Base-by-base conservation (phyloP, 106 monocot species). In the Dendrobium huoshanense region DNA sequence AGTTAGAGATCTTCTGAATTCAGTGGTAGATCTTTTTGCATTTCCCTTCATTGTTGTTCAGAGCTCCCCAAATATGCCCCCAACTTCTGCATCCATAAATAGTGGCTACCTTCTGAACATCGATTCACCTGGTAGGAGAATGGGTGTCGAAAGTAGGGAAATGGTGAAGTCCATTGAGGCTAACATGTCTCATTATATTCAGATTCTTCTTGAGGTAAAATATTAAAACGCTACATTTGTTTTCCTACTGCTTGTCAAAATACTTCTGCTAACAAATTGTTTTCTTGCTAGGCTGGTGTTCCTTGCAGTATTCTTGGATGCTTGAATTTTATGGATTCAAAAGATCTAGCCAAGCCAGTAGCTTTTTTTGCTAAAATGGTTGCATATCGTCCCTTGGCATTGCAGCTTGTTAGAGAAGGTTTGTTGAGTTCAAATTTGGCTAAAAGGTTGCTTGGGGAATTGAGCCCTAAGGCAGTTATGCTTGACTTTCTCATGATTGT, bases 321-420 rank as follows among this genome's bases (percentile, higher is more conserved):
- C 65, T 59, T 95, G 67, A 88, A 95, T 58, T 77, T 84, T 81
- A 75, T 95, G 81, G 88, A 90, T 74, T 67, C 81, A 65, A 88
- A 88, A 76, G 85, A 91, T 85, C 45, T 89, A 20, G 85, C 81
- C 43, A 91, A 87, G 78, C 91, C 95, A 7, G 79, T 92, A 73
- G 99, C 99, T 73, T 84, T 99, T 80, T 47, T 93, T 73, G 99
- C 99, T 13, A 95, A 99, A 93, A 95, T 99, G 99, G 91, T 90
- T 43, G 89, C 93, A 29, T 99, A 90, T 24, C 88, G 91, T 18
- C 92, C 93, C 31, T 80, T 99, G 41, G 99, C 99, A 74, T 77
- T 77, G 17, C 91, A 92, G 78, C 93, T 99, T 83, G 82, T 95
- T 79, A 86, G 68, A 83, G 95, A 93, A 83, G 95, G 95, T 49